Base-by-base conservation (phyloP, 352 stramenopile species). In the Peronospora farinosa region DNA sequence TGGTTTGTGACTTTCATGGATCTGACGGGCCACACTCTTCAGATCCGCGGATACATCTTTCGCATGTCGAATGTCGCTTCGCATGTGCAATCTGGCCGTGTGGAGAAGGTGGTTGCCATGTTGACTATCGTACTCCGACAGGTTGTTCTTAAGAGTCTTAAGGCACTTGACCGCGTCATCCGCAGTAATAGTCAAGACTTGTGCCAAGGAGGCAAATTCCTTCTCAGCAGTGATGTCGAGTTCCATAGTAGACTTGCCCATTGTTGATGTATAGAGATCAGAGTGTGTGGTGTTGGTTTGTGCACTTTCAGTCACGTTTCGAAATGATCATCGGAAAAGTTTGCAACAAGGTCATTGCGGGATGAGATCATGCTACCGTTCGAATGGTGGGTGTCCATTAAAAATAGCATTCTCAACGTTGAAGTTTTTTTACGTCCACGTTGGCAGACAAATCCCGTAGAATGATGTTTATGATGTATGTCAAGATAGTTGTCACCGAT, bases 31-130 rank as follows among this genome's bases (percentile, higher is more conserved):
- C 17, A 58, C 52, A 7, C 48, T 38, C 46, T 44, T 61, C n/a
- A 65, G 37, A 7, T 61, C 52, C 11, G 23, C n/a, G 13, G 57
- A 45, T 13, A 47, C 42, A 41, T 65, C 52, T 27, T 65, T 65
- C 21, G 46, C 57, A 11, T 48, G 54, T 16, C 52, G 51, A 9
- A 65, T 57, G 41, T 65, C 57, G 31, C 21, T 57, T 19, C 47
- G 46, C 51, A 65, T 42, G 25, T 43, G 61, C 27, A 46, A 62
- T 31, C 57, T 58, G 40, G 57, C 42, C 28, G 51, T 54, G 31
- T 51, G 25, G 12, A 40, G 3, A 25, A 62, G 27, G 19, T 49
- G 45, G 40, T 62, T 47, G 23, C 42, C 46, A 35, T 65, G 45
- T 2, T 45, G 57, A 16, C 33, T 54, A 16, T 65, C 57, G 31